These are phyloP conservation scores for Pseudogymnoascus sp. DNA, from an alignment of 2,329 filamentous ascomycete genomes.

Conservation along the genomic window DNA sequence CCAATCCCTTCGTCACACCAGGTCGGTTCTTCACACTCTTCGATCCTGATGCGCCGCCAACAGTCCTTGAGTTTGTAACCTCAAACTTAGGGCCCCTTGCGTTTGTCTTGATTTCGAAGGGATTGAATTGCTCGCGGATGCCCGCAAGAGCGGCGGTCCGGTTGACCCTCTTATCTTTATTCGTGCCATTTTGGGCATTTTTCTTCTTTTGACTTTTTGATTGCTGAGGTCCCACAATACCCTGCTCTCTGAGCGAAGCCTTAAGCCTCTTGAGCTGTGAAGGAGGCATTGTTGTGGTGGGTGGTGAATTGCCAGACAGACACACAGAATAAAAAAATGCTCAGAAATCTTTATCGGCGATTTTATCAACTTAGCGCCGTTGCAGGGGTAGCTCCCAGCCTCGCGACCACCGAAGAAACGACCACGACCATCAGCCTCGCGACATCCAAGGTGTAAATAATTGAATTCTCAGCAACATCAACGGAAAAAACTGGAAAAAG, in stretches of 20 bases:
- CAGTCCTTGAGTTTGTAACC: conserved; percentile 60
- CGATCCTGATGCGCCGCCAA: conserved; percentile 39
- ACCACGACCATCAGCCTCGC: not conserved
- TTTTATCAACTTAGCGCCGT: conserved; percentile 4
- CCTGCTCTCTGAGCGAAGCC: conserved; percentile 78
- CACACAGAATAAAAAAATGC: conserved; percentile 17
- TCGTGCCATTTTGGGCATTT: conserved; percentile 57
- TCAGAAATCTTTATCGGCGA: conserved; percentile 17
- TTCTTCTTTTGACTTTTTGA: conserved; percentile 91
- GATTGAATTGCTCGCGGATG: conserved; percentile 95
- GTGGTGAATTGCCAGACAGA: conserved; percentile 11
- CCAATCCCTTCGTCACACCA: conserved; percentile 73
- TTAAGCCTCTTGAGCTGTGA: conserved; percentile 97
- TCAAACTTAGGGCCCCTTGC: conserved; percentile 76
- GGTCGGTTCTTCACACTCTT: conserved; percentile 64
- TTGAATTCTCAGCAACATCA: not conserved
- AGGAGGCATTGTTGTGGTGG: conserved; percentile 62
- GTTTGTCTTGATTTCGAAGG: conserved; percentile 85
- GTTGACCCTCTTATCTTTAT: conserved; percentile 65
- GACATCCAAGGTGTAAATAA: not conserved
- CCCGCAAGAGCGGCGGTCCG: conserved; percentile 69
- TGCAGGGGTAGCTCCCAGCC: conserved; percentile 9
- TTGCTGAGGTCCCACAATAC: conserved; percentile 82
- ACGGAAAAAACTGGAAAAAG: not conserved
- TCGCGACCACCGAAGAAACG: not conserved